These are phyloP conservation scores for Cryptosporidium bovis DNA, from an alignment of 169 alveolate genomes.

Conservation along the genomic window DNA sequence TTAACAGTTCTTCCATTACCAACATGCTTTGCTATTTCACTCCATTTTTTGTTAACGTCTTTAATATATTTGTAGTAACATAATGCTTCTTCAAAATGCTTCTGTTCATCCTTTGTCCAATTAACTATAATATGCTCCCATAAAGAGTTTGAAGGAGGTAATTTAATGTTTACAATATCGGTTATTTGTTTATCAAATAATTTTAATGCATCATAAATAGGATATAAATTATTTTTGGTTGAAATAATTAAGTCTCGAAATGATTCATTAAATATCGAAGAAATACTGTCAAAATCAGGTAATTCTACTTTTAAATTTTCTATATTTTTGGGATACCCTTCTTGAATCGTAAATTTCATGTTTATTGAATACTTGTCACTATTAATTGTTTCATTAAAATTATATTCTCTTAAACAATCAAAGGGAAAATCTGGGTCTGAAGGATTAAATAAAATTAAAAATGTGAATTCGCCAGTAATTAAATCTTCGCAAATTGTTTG, in stretches of 20 bases:
- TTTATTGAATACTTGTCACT: constrained; percentile 1
- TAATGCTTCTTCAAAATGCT: constrained; percentile 57
- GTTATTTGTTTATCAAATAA: constrained; percentile 22
- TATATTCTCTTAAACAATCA: constrained; percentile 17
- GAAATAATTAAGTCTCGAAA: constrained; percentile 2
- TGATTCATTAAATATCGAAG: constrained; percentile 3
- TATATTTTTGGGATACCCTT: constrained; percentile 55
- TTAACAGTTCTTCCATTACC: constrained; percentile 62
- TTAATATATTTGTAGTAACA: constrained; percentile 69
- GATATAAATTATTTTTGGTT: not conserved
- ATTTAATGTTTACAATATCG: not conserved
- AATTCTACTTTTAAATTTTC: constrained; percentile 22
- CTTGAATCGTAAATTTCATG: constrained; percentile 14
- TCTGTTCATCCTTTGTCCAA: constrained; percentile 58
- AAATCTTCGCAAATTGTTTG: constrained; percentile 4
- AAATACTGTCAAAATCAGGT: constrained; percentile 8
- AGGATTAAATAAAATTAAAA: constrained; percentile 16
- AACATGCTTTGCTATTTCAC: constrained; percentile 66
- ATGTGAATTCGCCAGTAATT: not conserved
- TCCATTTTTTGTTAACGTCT: constrained; percentile 60
- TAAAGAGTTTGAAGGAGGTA: constrained; percentile 15
- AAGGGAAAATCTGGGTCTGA: constrained; percentile 64
- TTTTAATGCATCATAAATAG: constrained; percentile 61
- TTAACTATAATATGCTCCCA: constrained; percentile 7
- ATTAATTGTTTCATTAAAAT: not conserved